Conservation (phyloP, 1,284 basidiomycete genomes). For the Ganoderma lucidum region DNA sequence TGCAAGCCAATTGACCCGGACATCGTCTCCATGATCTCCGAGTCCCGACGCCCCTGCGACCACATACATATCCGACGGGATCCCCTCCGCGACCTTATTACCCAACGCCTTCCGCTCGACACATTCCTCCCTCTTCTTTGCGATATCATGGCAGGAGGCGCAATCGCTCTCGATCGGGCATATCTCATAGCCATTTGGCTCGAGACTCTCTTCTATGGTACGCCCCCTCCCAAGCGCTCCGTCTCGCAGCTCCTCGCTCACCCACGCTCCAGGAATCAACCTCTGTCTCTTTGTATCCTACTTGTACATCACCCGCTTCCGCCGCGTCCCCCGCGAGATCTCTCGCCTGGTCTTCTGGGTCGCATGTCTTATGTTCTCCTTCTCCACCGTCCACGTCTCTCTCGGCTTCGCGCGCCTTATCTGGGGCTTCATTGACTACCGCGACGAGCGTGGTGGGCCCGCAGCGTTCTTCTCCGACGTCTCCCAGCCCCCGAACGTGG, state of each 20-base stretch:
- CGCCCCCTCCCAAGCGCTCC: background rate
- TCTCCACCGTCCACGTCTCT: conserved; percentile 47
- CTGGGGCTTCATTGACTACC: conserved; percentile 47
- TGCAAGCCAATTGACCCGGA: background rate
- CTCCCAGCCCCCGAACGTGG: conserved; percentile 48
- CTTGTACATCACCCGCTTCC: conserved; percentile 43
- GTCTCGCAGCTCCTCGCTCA: background rate
- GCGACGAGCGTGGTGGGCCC: conserved; percentile 45
- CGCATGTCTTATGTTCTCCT: conserved; percentile 45
- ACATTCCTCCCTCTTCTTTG: too few species aligned
- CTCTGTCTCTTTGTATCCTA: conserved; percentile 45
- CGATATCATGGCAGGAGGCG: background rate
- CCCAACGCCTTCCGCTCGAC: background rate
- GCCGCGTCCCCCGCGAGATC: conserved; percentile 37
- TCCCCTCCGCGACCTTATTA: background rate
- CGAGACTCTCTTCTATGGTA: conserved; percentile 47
- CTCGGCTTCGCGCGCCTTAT: conserved; percentile 49
- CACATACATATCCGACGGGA: background rate
- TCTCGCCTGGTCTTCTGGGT: conserved; percentile 43
- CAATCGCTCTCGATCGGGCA: conserved; percentile 43
- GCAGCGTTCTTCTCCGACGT: conserved; percentile 48
- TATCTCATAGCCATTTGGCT: conserved; percentile 48
- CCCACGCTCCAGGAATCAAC: conserved; percentile 43
- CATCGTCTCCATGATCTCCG: background rate
- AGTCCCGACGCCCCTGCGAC: background rate